Conservation (phyloP, 2,329 filamentous ascomycete species). For the Hymenoscyphus infarciens region DNA sequence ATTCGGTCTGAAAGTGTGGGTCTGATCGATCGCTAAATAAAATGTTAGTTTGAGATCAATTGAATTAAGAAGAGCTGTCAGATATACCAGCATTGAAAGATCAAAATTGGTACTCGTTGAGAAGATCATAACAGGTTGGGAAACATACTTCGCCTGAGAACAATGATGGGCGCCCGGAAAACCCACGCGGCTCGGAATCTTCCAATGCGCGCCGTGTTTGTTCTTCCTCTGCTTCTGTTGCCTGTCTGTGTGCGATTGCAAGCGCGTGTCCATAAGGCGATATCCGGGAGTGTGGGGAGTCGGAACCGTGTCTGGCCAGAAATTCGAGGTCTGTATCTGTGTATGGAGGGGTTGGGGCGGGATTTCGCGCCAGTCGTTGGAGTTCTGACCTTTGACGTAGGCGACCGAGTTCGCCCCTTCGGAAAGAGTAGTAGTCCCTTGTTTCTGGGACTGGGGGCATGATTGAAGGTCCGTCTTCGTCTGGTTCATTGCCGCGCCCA, state of each 20-base stretch:
- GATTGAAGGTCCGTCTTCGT: constrained; percentile 24
- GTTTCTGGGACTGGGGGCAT: constrained; percentile 34
- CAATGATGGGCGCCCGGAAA: background rate
- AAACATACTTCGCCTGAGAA: background rate
- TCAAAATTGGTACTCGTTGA: background rate
- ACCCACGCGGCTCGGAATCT: background rate
- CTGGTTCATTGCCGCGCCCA: constrained; percentile 10
- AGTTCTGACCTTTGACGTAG: constrained; percentile 23
- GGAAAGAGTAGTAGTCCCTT: constrained; percentile 25
- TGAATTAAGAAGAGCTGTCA: background rate
- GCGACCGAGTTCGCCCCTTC: constrained; percentile 24
- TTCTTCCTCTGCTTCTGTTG: constrained; percentile 8
- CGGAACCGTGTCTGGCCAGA: constrained; percentile 16
- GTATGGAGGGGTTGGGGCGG: constrained; percentile 28
- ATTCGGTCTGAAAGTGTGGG: constrained; percentile 20
- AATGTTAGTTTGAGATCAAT: constrained; percentile 6
- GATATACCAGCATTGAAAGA: background rate
- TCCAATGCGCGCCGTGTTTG: background rate
- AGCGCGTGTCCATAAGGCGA: constrained; percentile 22
- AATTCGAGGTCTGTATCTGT: constrained; percentile 23
- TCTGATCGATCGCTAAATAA: constrained; percentile 4
- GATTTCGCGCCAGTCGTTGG: constrained; percentile 23
- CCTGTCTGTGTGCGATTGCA: constrained; percentile 18
- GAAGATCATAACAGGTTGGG: background rate
- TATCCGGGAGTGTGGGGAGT: constrained; percentile 16